Percentiles rank a stretch among this genome's conserved stretches.
Conservation (phyloP, 2,329 filamentous ascomycete genomes). For the Bipolaris bicolor region DNA sequence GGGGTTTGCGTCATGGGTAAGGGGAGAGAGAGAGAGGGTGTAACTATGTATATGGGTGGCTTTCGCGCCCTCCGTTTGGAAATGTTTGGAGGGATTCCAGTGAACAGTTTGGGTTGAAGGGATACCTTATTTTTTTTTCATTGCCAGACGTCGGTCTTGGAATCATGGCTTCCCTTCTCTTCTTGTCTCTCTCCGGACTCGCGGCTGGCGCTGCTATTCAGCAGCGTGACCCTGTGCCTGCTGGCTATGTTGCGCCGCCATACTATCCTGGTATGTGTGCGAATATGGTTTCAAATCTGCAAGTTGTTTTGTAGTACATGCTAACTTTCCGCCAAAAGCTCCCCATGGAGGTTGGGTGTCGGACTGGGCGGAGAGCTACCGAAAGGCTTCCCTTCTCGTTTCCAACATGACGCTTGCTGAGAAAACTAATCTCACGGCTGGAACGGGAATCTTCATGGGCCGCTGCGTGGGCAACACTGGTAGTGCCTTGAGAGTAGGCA, state of each 20-base stretch:
- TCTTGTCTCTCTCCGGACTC: constrained; percentile 30
- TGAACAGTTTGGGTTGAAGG: too few relatives aligned
- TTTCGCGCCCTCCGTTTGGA: neutral
- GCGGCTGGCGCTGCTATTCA: constrained; percentile 36
- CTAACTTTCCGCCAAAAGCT: constrained; percentile 41
- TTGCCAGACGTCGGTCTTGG: constrained; percentile 16
- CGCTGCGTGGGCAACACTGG: constrained; percentile 77
- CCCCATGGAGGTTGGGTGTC: constrained; percentile 74
- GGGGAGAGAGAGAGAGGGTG: too few relatives aligned
- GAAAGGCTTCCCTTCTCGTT: constrained; percentile 71
- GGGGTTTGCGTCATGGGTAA: constrained; percentile 6
- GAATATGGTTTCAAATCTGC: neutral
- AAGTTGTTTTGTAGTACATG: neutral
- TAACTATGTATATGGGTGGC: constrained; percentile 12
- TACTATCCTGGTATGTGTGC: constrained; percentile 65
- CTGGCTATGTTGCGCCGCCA: constrained; percentile 53
- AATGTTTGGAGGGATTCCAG: too few relatives aligned
- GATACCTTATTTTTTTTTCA: constrained; percentile 1
- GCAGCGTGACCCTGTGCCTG: constrained; percentile 41
- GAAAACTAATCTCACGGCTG: constrained; percentile 78
- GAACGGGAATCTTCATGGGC: constrained; percentile 74
- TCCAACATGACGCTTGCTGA: constrained; percentile 79
- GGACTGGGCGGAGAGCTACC: constrained; percentile 73
- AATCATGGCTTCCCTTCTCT: constrained; percentile 30
- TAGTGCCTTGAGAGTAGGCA: constrained; percentile 71